Percentiles rank a stretch among this genome's conserved stretches.
These are phyloP conservation scores for Phialophora chinensis DNA, from an alignment of 2,329 filamentous ascomycete species.

Conservation along the genomic window DNA sequence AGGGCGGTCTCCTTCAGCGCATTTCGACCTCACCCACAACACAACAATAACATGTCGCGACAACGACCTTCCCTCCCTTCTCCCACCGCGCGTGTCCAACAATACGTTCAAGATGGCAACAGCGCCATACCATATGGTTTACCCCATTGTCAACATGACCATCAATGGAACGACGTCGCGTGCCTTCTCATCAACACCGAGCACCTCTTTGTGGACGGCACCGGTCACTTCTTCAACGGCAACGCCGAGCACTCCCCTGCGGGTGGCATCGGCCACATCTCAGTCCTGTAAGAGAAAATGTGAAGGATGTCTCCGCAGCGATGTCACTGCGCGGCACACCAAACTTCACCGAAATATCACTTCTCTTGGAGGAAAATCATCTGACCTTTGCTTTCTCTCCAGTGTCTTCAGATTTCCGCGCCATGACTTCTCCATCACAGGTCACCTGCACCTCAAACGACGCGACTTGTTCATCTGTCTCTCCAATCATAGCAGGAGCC, in stretches of 20 bases:
- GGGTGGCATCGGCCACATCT: slow-evolving; percentile 7
- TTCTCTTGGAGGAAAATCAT: background rate
- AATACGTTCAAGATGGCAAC: background rate
- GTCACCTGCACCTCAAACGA: slow-evolving; percentile 7
- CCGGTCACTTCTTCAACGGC: background rate
- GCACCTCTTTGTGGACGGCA: background rate
- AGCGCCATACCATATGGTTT: background rate
- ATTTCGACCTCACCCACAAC: slow-evolving; percentile 4
- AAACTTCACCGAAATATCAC: background rate
- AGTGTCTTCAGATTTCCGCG: background rate
- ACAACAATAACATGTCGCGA: background rate
- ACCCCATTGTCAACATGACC: background rate
- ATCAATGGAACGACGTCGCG: background rate
- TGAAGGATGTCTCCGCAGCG: background rate
- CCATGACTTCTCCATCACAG: background rate
- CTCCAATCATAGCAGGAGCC: background rate
- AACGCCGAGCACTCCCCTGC: background rate
- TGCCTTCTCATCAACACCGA: background rate
- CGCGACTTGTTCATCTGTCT: background rate
- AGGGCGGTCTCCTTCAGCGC: background rate
- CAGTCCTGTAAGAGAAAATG: background rate
- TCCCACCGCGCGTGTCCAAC: background rate
- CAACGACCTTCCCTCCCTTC: background rate
- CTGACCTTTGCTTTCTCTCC: background rate
- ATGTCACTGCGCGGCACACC: background rate